These are phyloP conservation scores for Lyophyllum atratum DNA, from an alignment of 768 basidiomycete species.

Conservation along the genomic window DNA sequence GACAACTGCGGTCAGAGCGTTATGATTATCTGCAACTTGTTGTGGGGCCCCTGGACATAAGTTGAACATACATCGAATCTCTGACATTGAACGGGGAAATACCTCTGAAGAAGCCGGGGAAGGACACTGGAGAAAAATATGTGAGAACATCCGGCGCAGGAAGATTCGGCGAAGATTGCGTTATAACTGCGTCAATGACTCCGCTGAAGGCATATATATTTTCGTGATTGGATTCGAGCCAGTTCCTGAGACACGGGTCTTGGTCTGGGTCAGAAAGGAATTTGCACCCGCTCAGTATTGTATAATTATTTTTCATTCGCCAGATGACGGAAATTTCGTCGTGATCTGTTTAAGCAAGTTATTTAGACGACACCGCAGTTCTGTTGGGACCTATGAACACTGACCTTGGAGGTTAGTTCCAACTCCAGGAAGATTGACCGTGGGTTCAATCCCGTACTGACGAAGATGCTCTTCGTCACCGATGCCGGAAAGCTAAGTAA, in stretches of 20 bases:
- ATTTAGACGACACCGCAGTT: background rate
- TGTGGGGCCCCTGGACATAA: conserved; percentile 20
- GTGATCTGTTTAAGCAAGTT: conserved; percentile 23
- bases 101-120: conserved; percentile 30
- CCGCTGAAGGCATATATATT: conserved; percentile 30
- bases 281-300: conserved; percentile 26
- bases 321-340: conserved; percentile 32
- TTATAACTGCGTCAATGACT: conserved; percentile 22
- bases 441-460: conserved; percentile 24
- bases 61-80: background rate
- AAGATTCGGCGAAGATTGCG: conserved; percentile 22
- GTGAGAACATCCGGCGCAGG: conserved; percentile 28
- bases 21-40: conserved; percentile 20
- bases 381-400: background rate
- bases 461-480: conserved; percentile 27
- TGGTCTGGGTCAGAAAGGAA: conserved; percentile 24
- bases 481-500: conserved; percentile 35
- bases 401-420: conserved; percentile 38
- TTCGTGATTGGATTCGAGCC: conserved; percentile 21
- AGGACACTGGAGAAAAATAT: conserved; percentile 25
- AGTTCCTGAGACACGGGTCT: conserved; percentile 31
- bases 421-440: conserved; percentile 35
- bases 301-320: conserved; percentile 28
- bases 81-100: background rate
- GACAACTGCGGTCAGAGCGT: conserved; percentile 25